Evolutionary conservation across 805 yeast genomes (phyloP).

Genomic region (Candida incommunis): DNA sequence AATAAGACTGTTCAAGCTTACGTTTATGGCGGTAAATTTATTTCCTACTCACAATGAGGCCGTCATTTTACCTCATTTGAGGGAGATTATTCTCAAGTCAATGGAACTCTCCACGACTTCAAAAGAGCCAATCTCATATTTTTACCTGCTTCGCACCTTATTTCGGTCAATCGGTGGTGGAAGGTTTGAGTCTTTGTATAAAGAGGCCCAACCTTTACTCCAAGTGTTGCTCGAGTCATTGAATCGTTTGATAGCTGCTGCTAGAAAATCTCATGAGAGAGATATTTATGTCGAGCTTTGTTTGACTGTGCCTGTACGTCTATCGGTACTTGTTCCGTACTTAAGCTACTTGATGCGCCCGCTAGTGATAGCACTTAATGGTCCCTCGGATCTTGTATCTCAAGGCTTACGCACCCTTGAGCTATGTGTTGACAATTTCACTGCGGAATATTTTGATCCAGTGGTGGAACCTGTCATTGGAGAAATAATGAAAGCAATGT

Average conservation of each 20-base stretch:
- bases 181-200: conserved; percentile 80
- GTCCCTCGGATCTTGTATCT: conserved; percentile 78
- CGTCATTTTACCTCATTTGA: conserved; percentile 78
- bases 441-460: conserved; percentile 95
- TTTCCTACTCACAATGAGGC: conserved; percentile 77
- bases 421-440: conserved; percentile 86
- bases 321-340: conserved; percentile 89
- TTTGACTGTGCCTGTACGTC: conserved; percentile 86
- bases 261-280: conserved; percentile 78
- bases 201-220: conserved; percentile 80
- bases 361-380: conserved; percentile 76
- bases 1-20: conserved; percentile 75
- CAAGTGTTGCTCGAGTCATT: conserved; percentile 78
- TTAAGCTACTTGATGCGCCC: conserved; percentile 82
- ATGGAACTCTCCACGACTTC: conserved; percentile 69
- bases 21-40: conserved; percentile 90
- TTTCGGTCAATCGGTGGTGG: conserved; percentile 97
- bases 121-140: conserved; percentile 81
- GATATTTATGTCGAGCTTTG: conserved; percentile 93
- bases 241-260: conserved; percentile 67
- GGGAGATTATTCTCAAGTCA: conserved; percentile 67
- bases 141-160: conserved; percentile 72
- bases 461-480: conserved; percentile 92
- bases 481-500: conserved; percentile 84
- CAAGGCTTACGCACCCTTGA: conserved; percentile 94